Base-by-base conservation (phyloP, 2,329 filamentous ascomycete species). In the Paracoccidioides lutzii region DNA sequence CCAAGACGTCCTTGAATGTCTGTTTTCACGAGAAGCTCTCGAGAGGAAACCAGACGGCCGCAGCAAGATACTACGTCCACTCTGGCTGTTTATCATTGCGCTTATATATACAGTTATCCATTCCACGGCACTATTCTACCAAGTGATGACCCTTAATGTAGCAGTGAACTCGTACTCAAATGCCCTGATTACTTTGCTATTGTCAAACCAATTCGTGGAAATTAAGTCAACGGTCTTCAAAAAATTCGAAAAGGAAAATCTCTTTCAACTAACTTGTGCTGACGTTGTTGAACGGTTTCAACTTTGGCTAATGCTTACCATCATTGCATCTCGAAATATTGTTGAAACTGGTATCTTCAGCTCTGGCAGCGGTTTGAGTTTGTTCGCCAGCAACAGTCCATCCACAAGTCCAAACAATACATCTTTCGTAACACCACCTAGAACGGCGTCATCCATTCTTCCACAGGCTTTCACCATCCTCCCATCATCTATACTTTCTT, bases 211-310 rank as follows among this genome's bases (percentile, higher is more conserved):
- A 67, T 98, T 98, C 65, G 93, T 98, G 45, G 93, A 98, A 73
- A 95, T 98, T 76, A 98, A 98, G 67, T 88, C 88, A 58, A 94
- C 90, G 0, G 94, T 98, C 0, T 98, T 98, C 77, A 97, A 98
- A 75, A 93, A 91, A 58, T 95, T 97, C 60, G 93, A 98, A 65
- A 97, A 96, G 69, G 93, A 98, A 67, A 97, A 95, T 61, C 76
- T 95, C 0, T 98, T 98, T 67, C 93, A 98, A 69, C 78, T 98
- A 12, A 95, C 91, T 0, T 98, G 93, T 62, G 91, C 93, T 3
- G 93, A 98, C 67, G 85, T 98, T 38, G 93, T 98, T 1, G 93
- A 98, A 71, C 83, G 93, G 1, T 98, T 98, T 65, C 93, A 98
- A 66, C 80, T 98, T 1, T 97, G 91, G 89, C 81, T 98, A 49